Conservation (phyloP, 371 early-diverging fungal genomes). For the Rhizomucor miehei region DNA sequence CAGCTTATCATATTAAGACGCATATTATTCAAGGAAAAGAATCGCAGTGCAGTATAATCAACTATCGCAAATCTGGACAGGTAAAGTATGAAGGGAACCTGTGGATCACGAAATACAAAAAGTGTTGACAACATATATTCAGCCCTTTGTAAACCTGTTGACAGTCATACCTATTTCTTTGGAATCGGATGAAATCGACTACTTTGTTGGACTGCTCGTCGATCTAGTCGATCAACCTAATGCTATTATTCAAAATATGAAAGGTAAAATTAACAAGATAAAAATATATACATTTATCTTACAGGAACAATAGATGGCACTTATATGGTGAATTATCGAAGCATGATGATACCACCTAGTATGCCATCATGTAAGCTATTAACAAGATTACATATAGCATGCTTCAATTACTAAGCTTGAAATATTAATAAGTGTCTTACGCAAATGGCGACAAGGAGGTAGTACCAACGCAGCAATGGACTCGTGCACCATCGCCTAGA, state of each 20-base stretch:
- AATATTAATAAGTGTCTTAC: too few relatives aligned
- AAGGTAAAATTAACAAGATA: slow-evolving; percentile 14
- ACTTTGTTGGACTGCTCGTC: slow-evolving; percentile 72
- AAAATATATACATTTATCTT: slow-evolving; percentile 3
- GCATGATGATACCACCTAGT: slow-evolving; percentile 25
- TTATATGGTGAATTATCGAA: slow-evolving; percentile 44
- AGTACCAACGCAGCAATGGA: too few relatives aligned
- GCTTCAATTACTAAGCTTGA: too few relatives aligned
- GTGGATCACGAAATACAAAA: too few relatives aligned
- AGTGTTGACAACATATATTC: background rate
- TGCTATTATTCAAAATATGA: slow-evolving; percentile 60
- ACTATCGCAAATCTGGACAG: slow-evolving; percentile 67
- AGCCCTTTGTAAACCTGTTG: slow-evolving; percentile 74
- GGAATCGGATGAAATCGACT: slow-evolving; percentile 44
- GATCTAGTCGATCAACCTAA: slow-evolving; percentile 72
- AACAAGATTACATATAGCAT: background rate
- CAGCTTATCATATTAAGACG: slow-evolving; percentile 54
- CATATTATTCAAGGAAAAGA: slow-evolving; percentile 53
- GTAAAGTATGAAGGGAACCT: too few relatives aligned
- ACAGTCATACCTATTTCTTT: slow-evolving; percentile 64
- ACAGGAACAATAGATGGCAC: slow-evolving; percentile 3
- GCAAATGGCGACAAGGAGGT: too few relatives aligned
- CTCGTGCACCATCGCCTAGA: slow-evolving; percentile 2
- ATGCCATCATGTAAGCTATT: slow-evolving; percentile 12
- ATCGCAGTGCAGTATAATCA: slow-evolving; percentile 63